phyloP scores from a whole-genome alignment of 805 yeast genomes.

The Nakazawaea laoshanensis region DNA sequence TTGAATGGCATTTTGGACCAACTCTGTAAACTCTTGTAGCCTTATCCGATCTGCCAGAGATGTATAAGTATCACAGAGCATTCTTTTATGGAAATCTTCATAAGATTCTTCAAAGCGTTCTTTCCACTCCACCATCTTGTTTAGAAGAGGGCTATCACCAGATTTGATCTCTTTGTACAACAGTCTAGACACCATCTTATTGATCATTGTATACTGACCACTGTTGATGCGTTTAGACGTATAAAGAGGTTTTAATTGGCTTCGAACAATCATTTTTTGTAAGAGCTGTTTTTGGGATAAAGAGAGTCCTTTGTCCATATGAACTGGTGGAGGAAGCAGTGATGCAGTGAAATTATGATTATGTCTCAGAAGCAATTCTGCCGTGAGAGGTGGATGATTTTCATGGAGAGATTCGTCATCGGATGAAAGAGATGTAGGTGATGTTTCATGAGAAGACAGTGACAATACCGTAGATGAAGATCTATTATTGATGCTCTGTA shows the following conservation, averaged over 20 bases:
- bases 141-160: slow-evolving; percentile 12
- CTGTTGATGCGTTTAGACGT: slow-evolving; percentile 22
- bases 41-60: slow-evolving; percentile 2
- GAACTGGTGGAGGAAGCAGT: no score
- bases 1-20: slow-evolving; percentile 1
- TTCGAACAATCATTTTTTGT: slow-evolving; percentile 48
- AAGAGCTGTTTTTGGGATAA: slow-evolving; percentile 43
- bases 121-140: slow-evolving; percentile 20
- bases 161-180: slow-evolving; percentile 31
- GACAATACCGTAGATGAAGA: not conserved
- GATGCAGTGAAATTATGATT: no score
- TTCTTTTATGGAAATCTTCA: slow-evolving; percentile 14
- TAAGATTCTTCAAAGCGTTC: slow-evolving; percentile 19
- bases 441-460: slow-evolving; percentile 5
- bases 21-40: not conserved
- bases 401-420: no score
- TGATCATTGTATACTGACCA: slow-evolving; percentile 43
- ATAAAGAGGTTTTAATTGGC: slow-evolving; percentile 41
- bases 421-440: slow-evolving; percentile 9
- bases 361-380: not conserved
- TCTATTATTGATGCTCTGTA: slow-evolving; percentile 4
- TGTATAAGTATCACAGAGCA: slow-evolving; percentile 6
- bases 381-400: no score
- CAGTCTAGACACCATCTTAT: slow-evolving; percentile 52
- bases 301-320: slow-evolving; percentile 7